Evolutionary conservation across 805 yeast genomes (phyloP), one percentile per base, ranked within the genome.

Genomic region (Metschnikowia drakensbergensis): DNA sequence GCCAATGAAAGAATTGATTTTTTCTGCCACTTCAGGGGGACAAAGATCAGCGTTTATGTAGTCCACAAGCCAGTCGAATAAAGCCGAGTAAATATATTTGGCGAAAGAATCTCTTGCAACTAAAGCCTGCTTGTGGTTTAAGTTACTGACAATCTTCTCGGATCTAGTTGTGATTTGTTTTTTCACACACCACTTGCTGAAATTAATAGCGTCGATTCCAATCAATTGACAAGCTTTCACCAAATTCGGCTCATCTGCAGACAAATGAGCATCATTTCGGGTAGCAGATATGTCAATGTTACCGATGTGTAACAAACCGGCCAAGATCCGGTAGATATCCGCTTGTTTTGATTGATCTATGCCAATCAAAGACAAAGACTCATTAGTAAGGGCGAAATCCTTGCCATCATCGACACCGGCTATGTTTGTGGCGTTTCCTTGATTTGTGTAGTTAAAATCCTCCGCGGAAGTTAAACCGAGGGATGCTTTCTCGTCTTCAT

Each of bases 21-120:
- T 69, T 25, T 73, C 71, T 36, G 75, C 77, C 32, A 88, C 80
- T 39, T 81, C 85, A 22, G 84, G 83, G 2, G 92, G 83, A 62
- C 94, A 87, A 60, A 92, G 77, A 61, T 89, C 96, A 23, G 77
- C 66, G 66, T 92, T 92, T 54, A 90, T 87, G 57, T 83, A 83
- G 43, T 79, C 83, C 25, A 91, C 98, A 51, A 92, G 79, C 99
- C 99, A 92, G 63, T 92, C 98, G 58, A 92, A 92, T 52, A 94
- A 70, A 2, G 96, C 87, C 3, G 97, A 83, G 69, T 94, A 92
- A 44, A 94, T 85, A 66, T 85, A 92, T 66, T 92, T 92, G 43
- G 98, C 89, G 46, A 92, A 95, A n/a, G 99, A 94, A 69, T 92
- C 98, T 62, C 96, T 82, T 10, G 97, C 92, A 29, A 91, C 97